These are phyloP conservation scores for Botrytis fragariae DNA, from an alignment of 2,329 filamentous ascomycete species.

Conservation along the genomic window DNA sequence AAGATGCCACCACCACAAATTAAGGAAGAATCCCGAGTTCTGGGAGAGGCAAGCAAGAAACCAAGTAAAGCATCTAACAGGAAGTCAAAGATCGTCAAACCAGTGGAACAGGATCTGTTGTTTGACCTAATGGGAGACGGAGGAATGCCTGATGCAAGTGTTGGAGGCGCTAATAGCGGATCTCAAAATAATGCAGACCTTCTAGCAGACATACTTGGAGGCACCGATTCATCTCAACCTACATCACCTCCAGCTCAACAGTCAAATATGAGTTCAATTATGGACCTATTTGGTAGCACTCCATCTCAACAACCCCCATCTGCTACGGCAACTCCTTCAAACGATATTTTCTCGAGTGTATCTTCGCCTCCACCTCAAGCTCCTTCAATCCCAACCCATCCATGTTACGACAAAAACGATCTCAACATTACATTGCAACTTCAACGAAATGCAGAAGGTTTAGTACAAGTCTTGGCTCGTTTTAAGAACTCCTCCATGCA, in stretches of 20 bases:
- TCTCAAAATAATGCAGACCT: slow-evolving; percentile 77
- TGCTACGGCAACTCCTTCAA: slow-evolving; percentile 45
- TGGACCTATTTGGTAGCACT: slow-evolving; percentile 75
- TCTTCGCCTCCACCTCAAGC: slow-evolving; percentile 51
- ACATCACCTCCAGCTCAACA: slow-evolving; percentile 53
- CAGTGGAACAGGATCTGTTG: slow-evolving; percentile 86
- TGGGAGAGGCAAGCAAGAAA: slow-evolving; percentile 75
- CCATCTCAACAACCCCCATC: slow-evolving; percentile 45
- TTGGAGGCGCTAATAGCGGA: slow-evolving; percentile 66
- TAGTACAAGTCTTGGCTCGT: slow-evolving; percentile 76
- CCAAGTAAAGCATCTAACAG: slow-evolving; percentile 68
- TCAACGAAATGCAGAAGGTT: slow-evolving; percentile 75
- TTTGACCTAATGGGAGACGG: slow-evolving; percentile 87
- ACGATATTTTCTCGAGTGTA: slow-evolving; percentile 50
- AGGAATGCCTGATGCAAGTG: slow-evolving; percentile 59
- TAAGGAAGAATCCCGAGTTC: slow-evolving; percentile 86
- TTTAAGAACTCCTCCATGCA: slow-evolving; percentile 77
- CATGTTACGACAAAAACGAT: slow-evolving; percentile 84
- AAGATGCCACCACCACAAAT: slow-evolving; percentile 98
- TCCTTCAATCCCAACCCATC: slow-evolving; percentile 54
- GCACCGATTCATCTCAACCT: slow-evolving; percentile 52
- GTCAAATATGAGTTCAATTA: slow-evolving; percentile 69
- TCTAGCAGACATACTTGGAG: slow-evolving; percentile 86
- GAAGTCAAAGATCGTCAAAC: slow-evolving; percentile 74
- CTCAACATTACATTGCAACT: slow-evolving; percentile 78